A percentile compares a stretch with the other conserved stretches of the same genome.
phyloP scores from a whole-genome alignment of 1,284 basidiomycete genomes.

The Cryptococcus wingfieldii region DNA sequence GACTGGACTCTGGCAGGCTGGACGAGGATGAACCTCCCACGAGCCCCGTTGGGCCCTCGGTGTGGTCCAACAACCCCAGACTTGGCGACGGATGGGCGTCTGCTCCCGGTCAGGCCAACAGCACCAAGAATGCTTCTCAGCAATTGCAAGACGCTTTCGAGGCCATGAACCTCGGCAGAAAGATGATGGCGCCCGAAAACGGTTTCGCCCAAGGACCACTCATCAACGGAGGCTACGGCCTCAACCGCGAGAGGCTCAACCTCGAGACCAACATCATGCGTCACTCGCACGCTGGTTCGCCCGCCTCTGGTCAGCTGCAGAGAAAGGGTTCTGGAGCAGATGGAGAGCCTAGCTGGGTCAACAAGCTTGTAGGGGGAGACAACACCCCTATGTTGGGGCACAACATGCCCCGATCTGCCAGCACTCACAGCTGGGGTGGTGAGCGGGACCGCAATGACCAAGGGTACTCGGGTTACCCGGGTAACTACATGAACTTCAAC shows the following conservation, averaged over 20 bases:
- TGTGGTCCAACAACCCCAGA: conserved; percentile 34
- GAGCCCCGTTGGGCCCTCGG: conserved; percentile 36
- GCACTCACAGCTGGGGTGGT: conserved; percentile 9
- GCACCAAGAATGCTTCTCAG: conserved; percentile 21
- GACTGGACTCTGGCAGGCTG: conserved; percentile 4
- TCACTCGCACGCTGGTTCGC: conserved; percentile 13
- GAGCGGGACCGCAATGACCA: not conserved
- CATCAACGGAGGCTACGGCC: too few relatives aligned
- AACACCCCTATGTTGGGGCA: conserved; percentile 18
- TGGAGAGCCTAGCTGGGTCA: conserved; percentile 42
- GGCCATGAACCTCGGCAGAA: conserved; percentile 33
- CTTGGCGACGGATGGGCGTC: conserved; percentile 35
- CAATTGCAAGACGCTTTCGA: conserved; percentile 44
- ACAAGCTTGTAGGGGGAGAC: conserved; percentile 41
- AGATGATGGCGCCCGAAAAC: conserved; percentile 16
- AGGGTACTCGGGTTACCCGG: not conserved
- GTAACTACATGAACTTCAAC: not conserved
- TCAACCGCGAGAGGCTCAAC: conserved; percentile 2
- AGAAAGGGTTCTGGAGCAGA: conserved; percentile 10
- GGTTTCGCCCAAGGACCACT: not conserved
- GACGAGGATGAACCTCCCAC: conserved; percentile 33
- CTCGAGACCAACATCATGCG: conserved; percentile 11
- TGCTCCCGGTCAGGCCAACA: not conserved
- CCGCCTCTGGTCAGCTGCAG: not conserved
- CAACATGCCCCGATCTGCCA: conserved; percentile 13